phyloP scores from a whole-genome alignment of 257 asterid genomes.

The Solanum pimpinellifolium region DNA sequence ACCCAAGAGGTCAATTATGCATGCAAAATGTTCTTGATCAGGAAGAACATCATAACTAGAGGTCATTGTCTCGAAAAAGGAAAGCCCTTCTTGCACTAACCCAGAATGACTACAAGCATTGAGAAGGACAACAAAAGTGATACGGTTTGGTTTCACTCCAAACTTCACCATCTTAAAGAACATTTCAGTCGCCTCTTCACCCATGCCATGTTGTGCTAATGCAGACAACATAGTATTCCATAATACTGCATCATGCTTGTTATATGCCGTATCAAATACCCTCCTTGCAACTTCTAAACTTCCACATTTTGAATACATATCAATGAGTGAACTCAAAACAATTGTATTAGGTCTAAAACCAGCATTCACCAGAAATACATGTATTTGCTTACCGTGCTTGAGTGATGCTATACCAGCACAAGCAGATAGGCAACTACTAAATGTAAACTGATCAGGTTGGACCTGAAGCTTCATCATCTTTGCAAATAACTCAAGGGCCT shows the following conservation, averaged over 20 bases:
- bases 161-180: constrained; percentile 37
- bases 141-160: constrained; percentile 42
- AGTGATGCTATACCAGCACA: constrained; percentile 43
- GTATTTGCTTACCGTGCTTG: constrained; percentile 52
- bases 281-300: constrained; percentile 29
- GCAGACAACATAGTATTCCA: constrained; percentile 71
- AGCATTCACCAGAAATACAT: constrained; percentile 33
- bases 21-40: constrained; percentile 49
- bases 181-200: constrained; percentile 34
- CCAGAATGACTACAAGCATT: constrained; percentile 55
- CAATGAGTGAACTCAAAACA: constrained; percentile 53
- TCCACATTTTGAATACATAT: constrained; percentile 73
- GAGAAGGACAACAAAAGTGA: constrained; percentile 49
- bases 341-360: constrained; percentile 42
- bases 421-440: constrained; percentile 47
- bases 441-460: constrained; percentile 58
- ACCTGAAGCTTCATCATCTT: constrained; percentile 28
- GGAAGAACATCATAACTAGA: constrained; percentile 27
- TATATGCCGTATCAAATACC: constrained; percentile 24
- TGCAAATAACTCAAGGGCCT: constrained; percentile 34
- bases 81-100: constrained; percentile 47
- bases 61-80: constrained; percentile 35
- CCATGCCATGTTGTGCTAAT: constrained; percentile 51
- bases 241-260: constrained; percentile 35
- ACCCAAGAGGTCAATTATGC: constrained; percentile 51